Evolutionary conservation across 2,329 filamentous ascomycete species (phyloP).

Genomic region (Monilinia fructigena): DNA sequence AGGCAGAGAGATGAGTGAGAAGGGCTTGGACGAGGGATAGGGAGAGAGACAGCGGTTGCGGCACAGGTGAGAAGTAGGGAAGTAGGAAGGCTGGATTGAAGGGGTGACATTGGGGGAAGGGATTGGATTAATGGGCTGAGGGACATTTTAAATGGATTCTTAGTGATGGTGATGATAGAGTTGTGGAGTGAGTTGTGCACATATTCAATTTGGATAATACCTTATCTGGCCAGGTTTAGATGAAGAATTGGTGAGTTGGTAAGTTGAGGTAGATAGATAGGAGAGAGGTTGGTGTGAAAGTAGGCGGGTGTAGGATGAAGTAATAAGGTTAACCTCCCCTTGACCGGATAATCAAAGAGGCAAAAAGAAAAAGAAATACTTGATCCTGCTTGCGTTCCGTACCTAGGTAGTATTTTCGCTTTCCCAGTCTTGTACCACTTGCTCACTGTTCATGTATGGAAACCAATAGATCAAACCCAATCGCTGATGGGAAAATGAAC

Average conservation of each 20-base stretch:
- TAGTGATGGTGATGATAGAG: conserved; percentile 5
- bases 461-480: conserved; percentile 7
- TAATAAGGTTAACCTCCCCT: conserved; percentile 5
- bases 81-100: conserved; percentile 22
- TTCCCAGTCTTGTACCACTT: conserved; percentile 4
- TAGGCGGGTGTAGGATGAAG: background rate
- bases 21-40: conserved; percentile 54
- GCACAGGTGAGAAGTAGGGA: conserved; percentile 54
- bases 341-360: background rate
- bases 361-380: conserved; percentile 12
- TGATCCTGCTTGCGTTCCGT: background rate
- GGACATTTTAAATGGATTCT: background rate
- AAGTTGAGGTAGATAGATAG: background rate
- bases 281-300: background rate
- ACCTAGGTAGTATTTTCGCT: background rate
- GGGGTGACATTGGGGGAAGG: conserved; percentile 15
- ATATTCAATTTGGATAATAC: conserved; percentile 11
- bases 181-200: conserved; percentile 12
- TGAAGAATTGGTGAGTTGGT: conserved; percentile 1
- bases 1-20: conserved; percentile 54
- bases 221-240: background rate
- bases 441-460: conserved; percentile 3
- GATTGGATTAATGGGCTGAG: conserved; percentile 7
- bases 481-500: conserved; percentile 10
- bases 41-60: conserved; percentile 55